Conservation (phyloP, 225 moss, liverwort and hornwort genomes). For the Takakia lepidozioides region DNA sequence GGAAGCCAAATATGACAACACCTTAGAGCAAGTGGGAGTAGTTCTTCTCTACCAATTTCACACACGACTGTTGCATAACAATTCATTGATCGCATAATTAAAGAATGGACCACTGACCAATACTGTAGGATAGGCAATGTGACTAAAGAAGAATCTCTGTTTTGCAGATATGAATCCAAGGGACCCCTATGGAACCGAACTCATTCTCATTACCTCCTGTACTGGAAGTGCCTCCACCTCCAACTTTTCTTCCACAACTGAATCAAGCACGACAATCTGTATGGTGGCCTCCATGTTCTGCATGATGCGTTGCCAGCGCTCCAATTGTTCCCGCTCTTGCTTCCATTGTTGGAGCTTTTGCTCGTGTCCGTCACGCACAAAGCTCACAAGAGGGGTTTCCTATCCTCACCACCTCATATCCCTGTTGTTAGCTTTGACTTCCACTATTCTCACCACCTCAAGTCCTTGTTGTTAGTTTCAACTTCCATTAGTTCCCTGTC, state of each 20-base stretch:
- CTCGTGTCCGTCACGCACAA: slow-evolving; percentile 89
- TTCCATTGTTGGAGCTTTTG: slow-evolving; percentile 77
- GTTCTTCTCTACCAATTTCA: too few relatives aligned
- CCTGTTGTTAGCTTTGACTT: not conserved
- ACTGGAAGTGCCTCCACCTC: slow-evolving; percentile 20
- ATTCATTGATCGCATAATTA: too few relatives aligned
- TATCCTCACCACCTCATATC: slow-evolving; percentile 15
- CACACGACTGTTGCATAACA: too few relatives aligned
- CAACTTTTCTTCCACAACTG: slow-evolving; percentile 25
- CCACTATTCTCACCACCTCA: not conserved
- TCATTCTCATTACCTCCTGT: slow-evolving; percentile 1
- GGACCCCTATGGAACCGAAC: too few relatives aligned
- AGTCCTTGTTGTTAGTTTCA: not conserved
- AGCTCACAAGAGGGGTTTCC: slow-evolving; percentile 81
- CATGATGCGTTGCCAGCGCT: slow-evolving; percentile 73
- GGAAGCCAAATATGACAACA: too few relatives aligned
- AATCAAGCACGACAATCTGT: slow-evolving; percentile 15
- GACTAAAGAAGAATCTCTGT: too few relatives aligned
- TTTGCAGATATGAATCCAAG: too few relatives aligned
- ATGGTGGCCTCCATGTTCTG: slow-evolving; percentile 32
- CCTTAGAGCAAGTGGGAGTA: too few relatives aligned
- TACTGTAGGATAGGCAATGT: too few relatives aligned
- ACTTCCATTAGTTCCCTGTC: not conserved
- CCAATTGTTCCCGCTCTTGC: slow-evolving; percentile 64
- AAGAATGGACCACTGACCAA: too few relatives aligned